A percentile compares a stretch with the other conserved stretches of the same genome.
These are phyloP conservation scores for Cercospora brassicicola DNA, from an alignment of 2,329 filamentous ascomycete species.

Conservation along the genomic window DNA sequence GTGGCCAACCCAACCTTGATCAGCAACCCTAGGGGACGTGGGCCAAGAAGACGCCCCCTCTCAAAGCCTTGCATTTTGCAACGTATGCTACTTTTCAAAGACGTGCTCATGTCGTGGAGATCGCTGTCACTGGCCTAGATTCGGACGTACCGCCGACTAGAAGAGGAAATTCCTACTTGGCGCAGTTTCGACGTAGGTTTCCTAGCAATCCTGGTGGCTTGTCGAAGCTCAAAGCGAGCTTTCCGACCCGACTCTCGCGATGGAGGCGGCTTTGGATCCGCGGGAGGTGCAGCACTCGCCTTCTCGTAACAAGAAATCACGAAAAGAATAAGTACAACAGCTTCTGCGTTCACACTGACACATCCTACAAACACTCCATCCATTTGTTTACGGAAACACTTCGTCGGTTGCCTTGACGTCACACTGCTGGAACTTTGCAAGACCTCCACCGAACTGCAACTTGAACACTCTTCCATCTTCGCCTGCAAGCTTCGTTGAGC, in stretches of 20 bases:
- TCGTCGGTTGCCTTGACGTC: not conserved
- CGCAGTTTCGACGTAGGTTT: not conserved
- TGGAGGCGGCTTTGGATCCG: not conserved
- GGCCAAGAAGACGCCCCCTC: not conserved
- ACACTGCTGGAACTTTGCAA: not conserved
- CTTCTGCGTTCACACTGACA: not conserved
- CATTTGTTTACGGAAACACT: not conserved
- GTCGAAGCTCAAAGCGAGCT: not conserved
- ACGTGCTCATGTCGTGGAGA: not conserved
- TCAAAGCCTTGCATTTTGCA: not conserved
- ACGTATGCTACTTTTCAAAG: not conserved
- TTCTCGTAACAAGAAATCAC: not conserved
- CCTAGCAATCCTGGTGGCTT: not conserved
- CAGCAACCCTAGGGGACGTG: not conserved
- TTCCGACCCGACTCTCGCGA: not conserved
- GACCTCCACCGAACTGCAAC: not conserved
- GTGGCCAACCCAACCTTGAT: not conserved
- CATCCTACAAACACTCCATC: not conserved
- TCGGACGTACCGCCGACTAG: not conserved
- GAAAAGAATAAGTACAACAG: not conserved
- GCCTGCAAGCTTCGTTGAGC: not conserved
- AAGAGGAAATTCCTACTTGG: not conserved
- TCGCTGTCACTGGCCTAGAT: not conserved
- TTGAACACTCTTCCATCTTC: not conserved
- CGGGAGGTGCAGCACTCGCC: not conserved